Base-by-base conservation (phyloP, 768 basidiomycete species). In the Lactarius quietus region DNA sequence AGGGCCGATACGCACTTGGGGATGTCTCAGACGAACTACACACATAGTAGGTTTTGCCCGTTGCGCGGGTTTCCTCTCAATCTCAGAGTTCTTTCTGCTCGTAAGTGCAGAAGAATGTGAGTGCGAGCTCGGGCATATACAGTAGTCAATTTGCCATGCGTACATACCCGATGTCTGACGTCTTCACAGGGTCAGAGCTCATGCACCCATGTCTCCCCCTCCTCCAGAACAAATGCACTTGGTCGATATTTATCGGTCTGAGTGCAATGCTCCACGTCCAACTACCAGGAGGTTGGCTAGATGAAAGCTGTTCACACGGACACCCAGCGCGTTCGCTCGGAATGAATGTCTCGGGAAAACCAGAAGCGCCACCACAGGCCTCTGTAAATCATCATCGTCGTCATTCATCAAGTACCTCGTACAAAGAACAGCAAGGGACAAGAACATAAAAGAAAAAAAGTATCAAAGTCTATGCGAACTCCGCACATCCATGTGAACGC, bases 401-500 rank as follows among this genome's bases (percentile, higher is more conserved):
- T 53, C 61, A 55, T 66, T 62, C 56, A 23, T 62, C 57, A 43
- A 51, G 41, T 66, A 62, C 52, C n/a, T 59, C 61, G 29, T 66
- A 66, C 65, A 66, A 51, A 62, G 35, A 62, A 14, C 38, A 35
- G 23, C 26, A 28, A 53, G 29, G 53, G 59, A 43, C 51, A 58
- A 62, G 45, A 62, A 51, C 57, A 54, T 23, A 26, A 43, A 7
- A 38, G 43, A 20, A 28, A 35, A 53, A 62, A 31, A 35, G 48
- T 54, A 45, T 51, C 33, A 31, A 36, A 28, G 61, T 62, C 65
- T 62, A 66, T 53, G 41, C 41, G 48, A 62, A 45, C 52, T 53
- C 48, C 48, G 29, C 48, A 51, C 26, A 26, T 51, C 48, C 48
- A 51, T 51, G 26, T 51, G 48, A 51, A 51, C 26, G 48, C 23